Conservation (phyloP, 345 rosid species). For the Lumnitzera racemosa region DNA sequence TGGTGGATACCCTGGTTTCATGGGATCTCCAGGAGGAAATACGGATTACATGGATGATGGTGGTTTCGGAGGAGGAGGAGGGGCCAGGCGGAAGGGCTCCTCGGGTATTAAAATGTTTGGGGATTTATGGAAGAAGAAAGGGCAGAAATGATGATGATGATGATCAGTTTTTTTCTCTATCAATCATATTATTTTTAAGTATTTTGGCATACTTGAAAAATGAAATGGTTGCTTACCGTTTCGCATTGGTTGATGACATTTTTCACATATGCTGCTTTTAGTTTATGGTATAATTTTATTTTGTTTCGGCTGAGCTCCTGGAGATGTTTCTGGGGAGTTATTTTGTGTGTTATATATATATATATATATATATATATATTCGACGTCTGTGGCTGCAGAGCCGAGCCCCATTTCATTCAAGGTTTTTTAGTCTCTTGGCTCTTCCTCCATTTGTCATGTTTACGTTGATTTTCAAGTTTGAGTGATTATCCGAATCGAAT, state of each 20-base stretch:
- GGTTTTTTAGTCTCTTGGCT: no score
- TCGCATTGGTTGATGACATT: not conserved
- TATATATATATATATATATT: no score
- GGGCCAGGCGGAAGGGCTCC: constrained; percentile 64
- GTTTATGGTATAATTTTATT: no score
- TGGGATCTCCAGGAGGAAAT: constrained; percentile 59
- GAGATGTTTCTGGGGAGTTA: no score
- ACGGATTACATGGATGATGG: constrained; percentile 57
- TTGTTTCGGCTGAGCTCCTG: no score
- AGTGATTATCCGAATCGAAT: no score
- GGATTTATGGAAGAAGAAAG: constrained; percentile 79
- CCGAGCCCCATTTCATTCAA: no score
- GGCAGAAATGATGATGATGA: constrained; percentile 39
- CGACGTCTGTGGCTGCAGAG: no score
- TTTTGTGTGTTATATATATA: no score
- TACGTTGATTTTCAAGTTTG: no score
- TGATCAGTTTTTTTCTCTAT: not conserved
- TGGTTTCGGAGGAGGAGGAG: constrained; percentile 31
- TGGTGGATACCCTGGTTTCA: constrained; percentile 37
- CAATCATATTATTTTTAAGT: not conserved
- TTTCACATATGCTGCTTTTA: not conserved
- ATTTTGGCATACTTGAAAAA: not conserved
- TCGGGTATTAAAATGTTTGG: constrained; percentile 82
- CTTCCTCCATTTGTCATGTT: no score
- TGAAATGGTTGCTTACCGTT: not conserved